Evolutionary conservation across 2,329 filamentous ascomycete genomes (phyloP), one percentile per base, ranked within the genome.

Genomic region (Nemania sp.): DNA sequence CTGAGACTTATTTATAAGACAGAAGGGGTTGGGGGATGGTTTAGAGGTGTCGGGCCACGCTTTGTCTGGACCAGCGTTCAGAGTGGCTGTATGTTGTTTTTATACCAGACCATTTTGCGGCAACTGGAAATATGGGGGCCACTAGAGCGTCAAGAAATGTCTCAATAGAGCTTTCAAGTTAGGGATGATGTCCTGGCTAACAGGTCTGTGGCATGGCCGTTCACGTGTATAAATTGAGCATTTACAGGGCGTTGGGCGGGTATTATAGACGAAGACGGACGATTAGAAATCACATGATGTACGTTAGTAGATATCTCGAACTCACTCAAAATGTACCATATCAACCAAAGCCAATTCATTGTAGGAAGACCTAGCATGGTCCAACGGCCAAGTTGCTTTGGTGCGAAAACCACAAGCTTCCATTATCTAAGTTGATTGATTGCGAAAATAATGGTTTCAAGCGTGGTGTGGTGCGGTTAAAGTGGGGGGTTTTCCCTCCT

Each of bases 21-120:
- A 5, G 96, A 99, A 81, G 96, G 96, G 1, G 74, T 98, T 18
- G 88, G 87, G 2, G 97, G 96, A 1, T 97, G 93, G 90, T 99
- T 99, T 81, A 89, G 96, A 66, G 96, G 96, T 27, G 95, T 99
- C 1, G 95, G 95, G 0, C 96, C 96, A 1, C 89, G 96, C 62
- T 91, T 91, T 65, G 93, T 98, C 15, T 99, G 96, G 96, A 99
- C 96, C 24, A 97, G 95, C 76, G 93, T 98, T 66, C 96, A 99
- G 83, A 97, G 93, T 77, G 93, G 94, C 49, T 97, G 93, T 72
- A 98, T 98, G 95, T 85, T 98, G 78, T 94, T 98, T 74, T 84
- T 98, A 79, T 98, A 98, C 80, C 95, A 98, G 82, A 92, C 90
- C 68, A 84, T 98, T 64, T 82, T 98, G 77, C 90, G 92, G 75